A percentile compares a stretch with the other conserved stretches of the same genome.
phyloP scores from a whole-genome alignment of 805 yeast genomes.

The Starmerella apis region DNA sequence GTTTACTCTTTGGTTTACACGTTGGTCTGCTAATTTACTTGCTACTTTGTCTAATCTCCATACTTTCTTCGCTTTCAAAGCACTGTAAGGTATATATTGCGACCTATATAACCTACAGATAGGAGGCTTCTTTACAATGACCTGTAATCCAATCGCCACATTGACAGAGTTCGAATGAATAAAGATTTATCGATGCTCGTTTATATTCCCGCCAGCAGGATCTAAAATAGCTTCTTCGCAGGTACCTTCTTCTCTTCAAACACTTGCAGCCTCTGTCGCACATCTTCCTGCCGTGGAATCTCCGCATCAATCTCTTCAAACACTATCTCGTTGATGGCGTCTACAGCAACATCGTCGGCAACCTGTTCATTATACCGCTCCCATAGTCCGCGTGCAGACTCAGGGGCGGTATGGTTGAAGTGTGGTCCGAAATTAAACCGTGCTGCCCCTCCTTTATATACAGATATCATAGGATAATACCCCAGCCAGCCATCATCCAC shows the following conservation, averaged over 20 bases:
- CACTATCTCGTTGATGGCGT: conserved; percentile 59
- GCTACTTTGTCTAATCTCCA: too few species aligned
- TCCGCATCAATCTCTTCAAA: conserved; percentile 19
- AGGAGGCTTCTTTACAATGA: too few species aligned
- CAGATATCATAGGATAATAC: conserved; percentile 82
- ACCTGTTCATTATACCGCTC: conserved; percentile 57
- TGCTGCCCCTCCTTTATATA: conserved; percentile 69
- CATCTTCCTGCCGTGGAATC: conserved; percentile 1
- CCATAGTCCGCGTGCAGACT: conserved; percentile 41
- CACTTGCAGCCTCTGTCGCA: conserved; percentile 7
- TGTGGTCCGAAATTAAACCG: conserved; percentile 59
- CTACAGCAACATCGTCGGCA: conserved; percentile 75
- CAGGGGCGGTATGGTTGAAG: conserved; percentile 31
- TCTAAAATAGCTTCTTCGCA: conserved; percentile 6
- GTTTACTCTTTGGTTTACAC: too few species aligned
- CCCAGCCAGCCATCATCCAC: conserved; percentile 78
- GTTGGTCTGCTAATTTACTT: too few species aligned
- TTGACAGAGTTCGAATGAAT: too few species aligned
- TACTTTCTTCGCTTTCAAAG: too few species aligned
- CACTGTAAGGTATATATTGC: too few species aligned
- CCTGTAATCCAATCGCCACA: too few species aligned
- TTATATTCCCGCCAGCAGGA: background rate
- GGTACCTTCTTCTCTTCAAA: conserved; percentile 9
- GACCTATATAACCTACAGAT: too few species aligned
- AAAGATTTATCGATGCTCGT: too few species aligned